Base-by-base conservation (phyloP, 805 yeast species). In the Saccharomycopsis malanga region DNA sequence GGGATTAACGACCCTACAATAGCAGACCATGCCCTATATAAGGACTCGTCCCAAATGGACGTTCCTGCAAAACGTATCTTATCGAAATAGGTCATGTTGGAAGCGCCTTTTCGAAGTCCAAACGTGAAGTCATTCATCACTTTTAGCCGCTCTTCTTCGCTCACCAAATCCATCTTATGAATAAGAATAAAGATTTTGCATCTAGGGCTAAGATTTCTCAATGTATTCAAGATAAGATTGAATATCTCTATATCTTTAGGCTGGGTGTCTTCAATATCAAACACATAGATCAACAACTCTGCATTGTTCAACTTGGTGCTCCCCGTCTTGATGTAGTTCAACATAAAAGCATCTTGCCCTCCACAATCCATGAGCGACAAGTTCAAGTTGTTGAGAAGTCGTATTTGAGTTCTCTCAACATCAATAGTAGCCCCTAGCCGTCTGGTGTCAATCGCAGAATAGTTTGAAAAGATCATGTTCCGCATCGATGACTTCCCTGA, bases 401-500 rank as follows among this genome's bases (percentile, higher is more conserved):
- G 70, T 47, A 93, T 67, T 65, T 91, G 96, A 2, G 97, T 87
- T 61, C 93, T 96, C 61, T 93, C 98, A n/a, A 93, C 97, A 60
- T 93, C 98, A 48, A 93, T 89, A 0, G 98, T 93, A 9, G 98
- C 98, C 1, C 98, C 98, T 12, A 93, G 66, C 49, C 98, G 72
- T 54, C 98, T 74, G 2, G 98, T 93, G 61, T 93, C 98, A 60
- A 91, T 86, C 0, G 98, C 98, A 1, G 96, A 86, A 64, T 93
- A 93, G 61, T 93, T 93, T 57, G 94, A 81, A 64, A 93, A 93
- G 55, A 93, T 93, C 52, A 93, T 91, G 39, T 95, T 87, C 57
- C 98, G 73, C 98, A 93, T 93, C 1, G 97, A 88, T 2, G 96
- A 87, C 63, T 93, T 93, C 1, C 98, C 98, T 4, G 96, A 87